Base-by-base conservation (phyloP, 75 land plant genomes). In the Larix kaempferi region DNA sequence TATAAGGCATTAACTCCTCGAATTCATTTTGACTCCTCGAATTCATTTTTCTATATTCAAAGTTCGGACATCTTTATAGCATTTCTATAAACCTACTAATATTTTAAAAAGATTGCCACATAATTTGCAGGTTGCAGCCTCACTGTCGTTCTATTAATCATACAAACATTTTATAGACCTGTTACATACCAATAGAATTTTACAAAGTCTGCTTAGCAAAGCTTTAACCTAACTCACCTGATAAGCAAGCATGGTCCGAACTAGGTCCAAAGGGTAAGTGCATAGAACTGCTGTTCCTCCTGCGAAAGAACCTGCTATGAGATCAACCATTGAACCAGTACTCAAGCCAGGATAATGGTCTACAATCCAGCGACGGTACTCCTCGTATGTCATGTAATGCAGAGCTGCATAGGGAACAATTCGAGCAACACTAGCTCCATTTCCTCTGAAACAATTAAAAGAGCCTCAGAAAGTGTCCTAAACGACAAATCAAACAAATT, bases 231-330 rank as follows among this genome's bases (percentile, higher is more conserved):
- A 3, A 39, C 41, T 59, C 27, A 90, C 96, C 96, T 94, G 96
- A 65, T 92, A 94, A 25, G 96, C 96, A 62, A 94, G 82, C 59
- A 86, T 94, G 11, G 96, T 92, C 19, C 96, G 88, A 74, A 82
- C 96, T 59, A 94, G 76, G 78, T 94, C 96, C 62, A 94, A 79
- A 0, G 96, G 96, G 77, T 94, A 94, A 25, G 96, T 94, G 78
- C 83, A 94, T 27, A 94, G 79, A 76, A 94, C 96, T 56, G 96
- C 94, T 57, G 96, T 94, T 67, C 96, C 96, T 74, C 96, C 96
- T 78, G 96, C 84, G 6, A 80, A 80, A 11, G 96, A 89, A 15
- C 96, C 96, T 67, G 96, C 90, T 56, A 90, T 65, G 72, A 94
- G 90, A 79, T 94, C 94, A 60, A 94, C 80, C 22, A 86, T 74